A percentile compares a stretch with the other conserved stretches of the same genome.
These are phyloP conservation scores for Vitis hybrid DNA, from an alignment of 177 flowering plant species.

Conservation along the genomic window DNA sequence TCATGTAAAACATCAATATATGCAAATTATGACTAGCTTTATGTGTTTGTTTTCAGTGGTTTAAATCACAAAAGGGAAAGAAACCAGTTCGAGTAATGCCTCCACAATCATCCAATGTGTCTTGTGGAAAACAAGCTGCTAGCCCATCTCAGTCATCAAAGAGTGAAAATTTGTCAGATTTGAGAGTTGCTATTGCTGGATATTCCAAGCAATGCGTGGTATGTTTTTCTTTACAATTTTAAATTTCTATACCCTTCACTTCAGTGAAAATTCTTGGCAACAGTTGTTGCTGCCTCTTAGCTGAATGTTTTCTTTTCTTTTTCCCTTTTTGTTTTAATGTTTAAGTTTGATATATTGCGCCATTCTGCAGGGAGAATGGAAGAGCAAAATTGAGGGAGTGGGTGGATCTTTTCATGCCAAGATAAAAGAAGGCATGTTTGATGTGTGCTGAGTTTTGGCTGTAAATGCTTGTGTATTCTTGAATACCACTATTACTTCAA, in stretches of 20 bases:
- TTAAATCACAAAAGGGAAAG: slow-evolving; percentile 70
- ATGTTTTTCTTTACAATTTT: slow-evolving; percentile 12
- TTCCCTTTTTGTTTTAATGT: neutral
- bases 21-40: neutral
- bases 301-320: neutral
- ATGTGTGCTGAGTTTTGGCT: neutral
- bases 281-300: neutral
- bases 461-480: neutral
- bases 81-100: slow-evolving; percentile 74
- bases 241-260: neutral
- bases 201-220: slow-evolving; percentile 54
- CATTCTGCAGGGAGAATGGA: slow-evolving; percentile 66
- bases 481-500: neutral
- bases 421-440: slow-evolving; percentile 62
- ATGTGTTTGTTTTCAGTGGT: slow-evolving; percentile 58
- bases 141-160: slow-evolving; percentile 32
- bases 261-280: neutral
- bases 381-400: slow-evolving; percentile 55
- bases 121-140: slow-evolving; percentile 41
- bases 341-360: neutral
- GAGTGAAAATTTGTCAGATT: slow-evolving; percentile 52
- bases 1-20: neutral
- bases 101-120: slow-evolving; percentile 32
- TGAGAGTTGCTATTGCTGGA: slow-evolving; percentile 67
- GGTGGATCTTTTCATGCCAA: slow-evolving; percentile 74